Evolutionary conservation across 108 stramenopile species (phyloP), one percentile per base, ranked within the genome.

Genomic region (Skeletonema marinoi): DNA sequence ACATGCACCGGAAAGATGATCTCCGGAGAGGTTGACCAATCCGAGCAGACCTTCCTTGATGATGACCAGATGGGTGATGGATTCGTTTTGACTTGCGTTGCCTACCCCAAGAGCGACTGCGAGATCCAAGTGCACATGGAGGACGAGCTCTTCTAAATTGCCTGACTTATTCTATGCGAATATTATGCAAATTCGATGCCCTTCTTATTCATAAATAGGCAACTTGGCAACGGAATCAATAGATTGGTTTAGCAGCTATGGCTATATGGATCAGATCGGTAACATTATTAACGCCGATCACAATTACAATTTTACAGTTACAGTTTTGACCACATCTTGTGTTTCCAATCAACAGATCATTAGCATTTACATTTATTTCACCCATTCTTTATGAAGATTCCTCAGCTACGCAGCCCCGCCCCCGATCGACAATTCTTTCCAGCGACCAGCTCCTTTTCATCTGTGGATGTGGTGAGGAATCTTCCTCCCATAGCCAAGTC

Each of bases 51-150:
- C 12, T 78, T 78, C 65, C 41, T 78, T 11, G 77, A 78, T 25
- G 77, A 78, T 21, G 63, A 42, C 9, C 77, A 78, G 41, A 65
- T 78, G 30, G 63, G n/a, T 19, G 62, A 31, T 0, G 77, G 77
- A 32, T 78, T 60, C 35, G 77, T 78, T 13, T 36, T 78, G n/a
- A 78, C 77, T 13, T 78, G 77, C 41, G 68, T 78, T 39, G 77
- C 72, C 25, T 29, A 29, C 25, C 54, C 54, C 25, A 29, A 4
- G 9, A 9, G 8, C 9, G 74, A 75, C 68, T 75, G 74, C 32
- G 38, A 32, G 3, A 75, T 75, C 54, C 8, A 33, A 12, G 50
- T 68, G 6, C 74, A 75, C 74, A 54, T 29, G 66, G 74, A 75
- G 51, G 74, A 75, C 3, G 74, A 75, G 4, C 68, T 75, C 29